phyloP scores from a whole-genome alignment of 2,329 filamentous ascomycete species.

The Scopulariopsis brevicaulis region DNA sequence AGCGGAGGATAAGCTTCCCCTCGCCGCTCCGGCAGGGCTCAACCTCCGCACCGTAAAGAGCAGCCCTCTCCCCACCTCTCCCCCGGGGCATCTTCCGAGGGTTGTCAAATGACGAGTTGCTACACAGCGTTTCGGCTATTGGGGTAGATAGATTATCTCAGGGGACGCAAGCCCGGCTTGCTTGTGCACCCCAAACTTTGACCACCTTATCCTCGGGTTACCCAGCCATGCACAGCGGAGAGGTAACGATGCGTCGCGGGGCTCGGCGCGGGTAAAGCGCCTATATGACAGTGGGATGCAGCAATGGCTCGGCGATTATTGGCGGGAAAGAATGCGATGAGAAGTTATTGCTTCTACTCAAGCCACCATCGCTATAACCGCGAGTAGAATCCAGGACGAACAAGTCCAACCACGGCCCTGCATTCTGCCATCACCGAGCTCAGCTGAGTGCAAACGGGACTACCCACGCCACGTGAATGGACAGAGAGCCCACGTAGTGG shows the following conservation, averaged over 20 bases:
- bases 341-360: background rate
- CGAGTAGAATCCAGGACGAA: background rate
- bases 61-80: background rate
- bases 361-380: background rate
- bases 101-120: background rate
- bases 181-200: background rate
- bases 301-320: too few species aligned
- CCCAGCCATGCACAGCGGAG: background rate
- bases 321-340: too few species aligned
- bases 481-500: background rate
- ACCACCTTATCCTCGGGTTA: background rate
- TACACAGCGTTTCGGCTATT: background rate
- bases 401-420: background rate
- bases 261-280: background rate
- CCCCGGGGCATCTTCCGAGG: background rate
- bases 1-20: too few species aligned
- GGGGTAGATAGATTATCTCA: background rate
- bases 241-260: background rate
- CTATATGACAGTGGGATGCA: background rate
- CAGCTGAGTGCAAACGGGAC: background rate
- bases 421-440: background rate
- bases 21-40: too few species aligned
- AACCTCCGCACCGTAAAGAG: background rate
- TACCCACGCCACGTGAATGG: background rate
- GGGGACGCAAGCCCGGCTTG: background rate